Percentiles rank a stretch among this genome's conserved stretches.
phyloP scores from a whole-genome alignment of 371 early-diverging fungal species.

The Mortierella sp. region DNA sequence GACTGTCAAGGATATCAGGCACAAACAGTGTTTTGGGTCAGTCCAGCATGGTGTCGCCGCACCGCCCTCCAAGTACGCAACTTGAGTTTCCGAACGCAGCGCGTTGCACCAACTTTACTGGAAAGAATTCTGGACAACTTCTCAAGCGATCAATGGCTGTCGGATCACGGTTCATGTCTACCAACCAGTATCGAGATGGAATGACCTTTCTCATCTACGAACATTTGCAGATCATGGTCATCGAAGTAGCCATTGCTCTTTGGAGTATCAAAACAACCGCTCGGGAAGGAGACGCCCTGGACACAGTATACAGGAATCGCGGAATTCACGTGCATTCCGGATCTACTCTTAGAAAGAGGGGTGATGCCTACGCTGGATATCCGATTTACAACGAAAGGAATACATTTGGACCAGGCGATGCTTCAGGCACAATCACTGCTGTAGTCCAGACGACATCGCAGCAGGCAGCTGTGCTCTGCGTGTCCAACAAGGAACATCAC shows the following conservation, averaged over 20 bases:
- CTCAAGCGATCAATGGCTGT: conserved; percentile 32
- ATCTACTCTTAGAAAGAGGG: conserved; percentile 25
- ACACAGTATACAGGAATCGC: conserved; percentile 33
- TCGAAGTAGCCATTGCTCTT: conserved; percentile 45
- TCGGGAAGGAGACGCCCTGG: conserved; percentile 19
- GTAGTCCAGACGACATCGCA: conserved; percentile 7
- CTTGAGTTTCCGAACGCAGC: conserved; percentile 52
- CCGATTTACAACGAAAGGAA: conserved; percentile 29
- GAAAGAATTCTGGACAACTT: conserved; percentile 33
- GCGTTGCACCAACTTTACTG: conserved; percentile 47
- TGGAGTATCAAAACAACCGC: conserved; percentile 29
- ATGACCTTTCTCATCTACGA: conserved; percentile 65
- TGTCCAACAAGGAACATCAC: conserved; percentile 61
- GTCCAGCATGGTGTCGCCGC: neutral
- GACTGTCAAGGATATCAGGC: conserved; percentile 24
- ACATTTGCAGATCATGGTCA: conserved; percentile 60
- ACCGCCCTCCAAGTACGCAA: conserved; percentile 33
- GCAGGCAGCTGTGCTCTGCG: conserved; percentile 36
- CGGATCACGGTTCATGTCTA: conserved; percentile 46
- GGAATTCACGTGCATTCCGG: conserved; percentile 41
- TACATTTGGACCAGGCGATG: neutral
- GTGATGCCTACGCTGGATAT: conserved; percentile 41
- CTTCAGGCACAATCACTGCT: neutral
- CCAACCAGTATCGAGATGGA: conserved; percentile 59
- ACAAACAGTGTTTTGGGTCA: neutral